Base-by-base conservation (phyloP, 148 eudicot genomes). In the Pouteria glomerata region DNA sequence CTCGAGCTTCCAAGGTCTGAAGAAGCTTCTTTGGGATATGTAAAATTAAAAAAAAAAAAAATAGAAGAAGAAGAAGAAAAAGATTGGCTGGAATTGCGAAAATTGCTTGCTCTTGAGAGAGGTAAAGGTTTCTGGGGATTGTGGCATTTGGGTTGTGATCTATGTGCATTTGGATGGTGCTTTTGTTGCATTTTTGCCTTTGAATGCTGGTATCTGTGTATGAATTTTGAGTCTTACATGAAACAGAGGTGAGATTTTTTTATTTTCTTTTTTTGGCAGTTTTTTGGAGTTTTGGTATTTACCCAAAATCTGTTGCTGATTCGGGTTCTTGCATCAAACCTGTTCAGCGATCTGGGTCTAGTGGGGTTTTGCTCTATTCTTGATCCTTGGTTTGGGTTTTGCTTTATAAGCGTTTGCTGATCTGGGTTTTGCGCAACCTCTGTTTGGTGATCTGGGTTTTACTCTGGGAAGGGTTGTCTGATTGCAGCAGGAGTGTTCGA, bases 61-160 rank as follows among this genome's bases (percentile, higher is more conserved):
- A n/a, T n/a, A n/a, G n/a, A n/a, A n/a, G n/a, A n/a, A n/a, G n/a
- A n/a, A 53, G 52, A 69, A 42, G 31, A 27, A 3, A 48, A 50
- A 48, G 33, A 42, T 27, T 48, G 27, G 51, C 29, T 39, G 21
- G 21, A 29, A 27, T 15, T 26, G 2, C 30, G 1, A 30, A 30
- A 24, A 42, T 10, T 34, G 37, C 18, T 19, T 1, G 26, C 16
- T 41, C 65, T 70, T 27, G 55, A 57, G 33, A 57, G 42, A 70
- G 74, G 74, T 71, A 58, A 57, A 30, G 21, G 24, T 30, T 71
- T 58, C 26, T 1, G 34, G 66, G 74, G 31, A n/a, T 71, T 58
- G 57, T 58, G 50, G 29, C 56, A 71, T 58, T 57, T 71, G 64
- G 65, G 31, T 42, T 71, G 39, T 70, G 29, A 53, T 55, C 73